Evolutionary conservation across 352 stramenopile species (phyloP), one percentile per base, ranked within the genome.

Genomic region (Pythium dissotocum): DNA sequence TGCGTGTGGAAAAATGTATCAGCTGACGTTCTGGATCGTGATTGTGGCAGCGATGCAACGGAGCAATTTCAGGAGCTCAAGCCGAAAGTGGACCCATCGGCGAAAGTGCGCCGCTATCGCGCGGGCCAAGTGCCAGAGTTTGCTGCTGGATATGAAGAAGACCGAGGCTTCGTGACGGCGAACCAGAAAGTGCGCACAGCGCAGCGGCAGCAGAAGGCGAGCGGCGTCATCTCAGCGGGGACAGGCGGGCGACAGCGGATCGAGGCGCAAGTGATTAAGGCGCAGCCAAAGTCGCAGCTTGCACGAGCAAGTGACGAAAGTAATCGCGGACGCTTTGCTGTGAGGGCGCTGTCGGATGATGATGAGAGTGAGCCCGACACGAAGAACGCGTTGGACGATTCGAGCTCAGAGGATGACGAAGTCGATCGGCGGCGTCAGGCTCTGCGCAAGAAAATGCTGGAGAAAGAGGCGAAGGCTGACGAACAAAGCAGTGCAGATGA

Each of bases 21-120:
- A 21, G 16, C 30, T 14, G 5, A 16, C 32, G 58, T 38, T 28
- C 38, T 63, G 30, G 9, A 36, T 33, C 46, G 35, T 30, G 35
- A 2, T 18, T 55, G 3, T 44, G 18, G 12, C 51, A 89, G 79
- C 60, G 88, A 96, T 53, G 69, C 78, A 21, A 91, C 87, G 12
- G 84, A 93, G 28, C 69, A 81, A 60, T 93, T 90, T 60, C 58
- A 72, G 44, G 85, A 90, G 35, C 77, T 87, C 58, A 89, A 95
- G 69, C 88, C 88, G 49, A 90, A 91, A 42, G 70, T 96, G 26
- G 88, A 96, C 46, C 75, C 77, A 46, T 91, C 85, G 52, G 91
- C 82, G 44, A 94, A 94, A 69, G 84, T 96, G 51, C 63, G 77
- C n/a, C 85, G 88, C 18, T 94, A 96, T 61, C 85, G 88, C 44